phyloP scores from a whole-genome alignment of 306 rosid genomes.

The Alnus rubra region DNA sequence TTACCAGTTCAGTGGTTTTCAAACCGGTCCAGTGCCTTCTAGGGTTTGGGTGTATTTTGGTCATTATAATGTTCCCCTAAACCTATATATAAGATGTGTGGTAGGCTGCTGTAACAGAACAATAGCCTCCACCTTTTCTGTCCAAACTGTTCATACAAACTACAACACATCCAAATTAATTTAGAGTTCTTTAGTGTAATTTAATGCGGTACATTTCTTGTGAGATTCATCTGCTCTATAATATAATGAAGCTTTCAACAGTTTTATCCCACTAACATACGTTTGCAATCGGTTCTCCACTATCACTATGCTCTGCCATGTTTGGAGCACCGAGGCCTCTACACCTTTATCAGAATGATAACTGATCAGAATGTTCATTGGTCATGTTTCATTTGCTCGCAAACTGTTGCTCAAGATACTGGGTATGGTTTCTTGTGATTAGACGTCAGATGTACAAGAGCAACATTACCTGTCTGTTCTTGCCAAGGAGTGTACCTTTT shows the following conservation, averaged over 20 bases:
- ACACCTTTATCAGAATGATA: not conserved
- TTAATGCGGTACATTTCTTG: not conserved
- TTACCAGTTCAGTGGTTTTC: no score
- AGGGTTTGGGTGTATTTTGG: no score
- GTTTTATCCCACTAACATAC: not conserved
- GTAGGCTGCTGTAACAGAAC: no score
- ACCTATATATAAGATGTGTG: no score
- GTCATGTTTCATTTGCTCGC: not conserved
- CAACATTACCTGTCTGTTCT: not conserved
- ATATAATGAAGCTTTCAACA: not conserved
- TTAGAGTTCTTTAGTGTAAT: no score
- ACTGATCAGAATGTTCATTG: not conserved
- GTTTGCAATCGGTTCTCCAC: not conserved
- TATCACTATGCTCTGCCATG: not conserved
- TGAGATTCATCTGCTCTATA: not conserved
- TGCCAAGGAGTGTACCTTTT: conserved; percentile 1
- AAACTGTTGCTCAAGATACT: not conserved
- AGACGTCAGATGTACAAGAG: not conserved
- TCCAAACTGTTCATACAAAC: no score
- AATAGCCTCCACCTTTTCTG: no score
- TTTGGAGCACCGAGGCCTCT: not conserved
- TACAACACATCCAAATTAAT: no score
- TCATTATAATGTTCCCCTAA: no score
- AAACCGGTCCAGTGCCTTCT: no score
- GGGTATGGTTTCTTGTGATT: not conserved